Evolutionary conservation across 2,329 filamentous ascomycete genomes (phyloP), one percentile per base, ranked within the genome.

Genomic region (Botryotinia narcissicola): DNA sequence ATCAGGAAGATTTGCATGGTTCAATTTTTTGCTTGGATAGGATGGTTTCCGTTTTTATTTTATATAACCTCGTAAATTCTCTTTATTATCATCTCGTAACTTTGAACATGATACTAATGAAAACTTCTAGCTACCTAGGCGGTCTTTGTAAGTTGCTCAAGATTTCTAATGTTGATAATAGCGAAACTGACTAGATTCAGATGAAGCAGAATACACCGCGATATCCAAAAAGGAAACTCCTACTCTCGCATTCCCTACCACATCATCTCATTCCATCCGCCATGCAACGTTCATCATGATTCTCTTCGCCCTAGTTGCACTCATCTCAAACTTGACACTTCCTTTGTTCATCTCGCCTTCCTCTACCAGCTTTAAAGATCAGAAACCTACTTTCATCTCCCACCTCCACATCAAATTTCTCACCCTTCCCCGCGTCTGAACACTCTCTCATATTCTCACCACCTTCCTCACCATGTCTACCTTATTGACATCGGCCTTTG

Each of bases 1-100:
- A 73, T 75, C 32, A 62, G 54, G 60, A 73, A 71, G 46, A 75
- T 81, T 4, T 80, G 77, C 61, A 57, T 74, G 22, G 75, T 79
- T 42, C 79, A 81, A 51, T 80, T 81, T 46, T 78, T 78, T 70
- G 75, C 80, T 25, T 81, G 80, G 80, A 74, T 82, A 42, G 80
- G 78, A 4, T 82, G 81, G 81, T 82, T 81, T 74, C 78, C 78
- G 8, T 82, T 82, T 71, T 75, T 82, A 20, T 83, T 80, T 63
- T 82, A 82, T 72, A 79, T 76, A 61, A 79, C 80, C 16, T 80
- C 73, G 62, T 81, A 75, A 71, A 71, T 73, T 25, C 14, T 14
- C 44, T n/a, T n/a, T n/a, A 4, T 44, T 12, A 14, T 35, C 10
- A 22, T 20, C 18, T 32, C 44, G 10, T 60, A 40, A 35, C 20